These are phyloP conservation scores for Syzygium oleosum DNA, from an alignment of 345 rosid species.

Conservation along the genomic window DNA sequence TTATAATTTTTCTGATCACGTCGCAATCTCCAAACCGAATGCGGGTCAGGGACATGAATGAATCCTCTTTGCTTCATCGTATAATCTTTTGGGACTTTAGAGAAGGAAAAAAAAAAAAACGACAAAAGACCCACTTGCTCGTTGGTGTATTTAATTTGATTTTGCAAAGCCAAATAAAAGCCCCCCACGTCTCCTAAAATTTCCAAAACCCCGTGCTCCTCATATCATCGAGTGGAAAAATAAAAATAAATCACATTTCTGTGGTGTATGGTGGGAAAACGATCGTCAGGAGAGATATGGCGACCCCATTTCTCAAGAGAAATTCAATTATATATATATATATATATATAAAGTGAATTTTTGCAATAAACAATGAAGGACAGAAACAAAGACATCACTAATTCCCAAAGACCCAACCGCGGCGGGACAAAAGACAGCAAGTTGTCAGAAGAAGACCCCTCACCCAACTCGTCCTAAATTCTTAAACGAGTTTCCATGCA, in stretches of 20 bases:
- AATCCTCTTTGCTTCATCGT: background rate
- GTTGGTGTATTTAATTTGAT: background rate
- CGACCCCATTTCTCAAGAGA: background rate
- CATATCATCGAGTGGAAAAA: background rate
- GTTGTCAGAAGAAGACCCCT: background rate
- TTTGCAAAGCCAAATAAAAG: background rate
- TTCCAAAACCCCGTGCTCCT: background rate
- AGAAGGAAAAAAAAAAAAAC: background rate
- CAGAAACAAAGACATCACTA: background rate
- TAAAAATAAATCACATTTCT: background rate
- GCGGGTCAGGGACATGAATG: background rate
- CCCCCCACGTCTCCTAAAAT: background rate
- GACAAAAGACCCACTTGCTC: background rate
- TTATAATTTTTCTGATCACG: too few relatives aligned
- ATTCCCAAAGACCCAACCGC: background rate
- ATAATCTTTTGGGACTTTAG: background rate
- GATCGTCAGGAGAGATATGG: background rate
- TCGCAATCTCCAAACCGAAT: background rate
- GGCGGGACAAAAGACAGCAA: background rate
- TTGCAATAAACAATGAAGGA: background rate
- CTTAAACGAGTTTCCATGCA: background rate
- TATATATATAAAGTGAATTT: background rate
- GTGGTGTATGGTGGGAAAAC: background rate
- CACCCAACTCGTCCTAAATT: background rate
- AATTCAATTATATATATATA: background rate